Base-by-base conservation (phyloP, 2,329 filamentous ascomycete species). In the Scytalidium lignicola region DNA sequence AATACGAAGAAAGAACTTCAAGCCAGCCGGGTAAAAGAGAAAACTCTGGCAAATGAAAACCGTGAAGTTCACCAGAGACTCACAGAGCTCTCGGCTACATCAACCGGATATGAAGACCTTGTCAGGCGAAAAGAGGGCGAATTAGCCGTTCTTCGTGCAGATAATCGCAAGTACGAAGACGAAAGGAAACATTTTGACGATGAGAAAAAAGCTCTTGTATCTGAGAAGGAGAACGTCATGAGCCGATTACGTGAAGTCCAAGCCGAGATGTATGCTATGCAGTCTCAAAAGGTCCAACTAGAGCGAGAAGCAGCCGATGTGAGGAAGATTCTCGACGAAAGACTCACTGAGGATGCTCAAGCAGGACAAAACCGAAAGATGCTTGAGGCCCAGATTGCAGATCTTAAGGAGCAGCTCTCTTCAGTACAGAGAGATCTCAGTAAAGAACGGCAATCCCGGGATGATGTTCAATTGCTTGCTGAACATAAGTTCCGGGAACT, bases 41-140 rank as follows among this genome's bases (percentile, higher is more conserved):
- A 85, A 46, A 85, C 90, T 18, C 77, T 96, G 1, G 67, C 83
- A 2, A 82, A 85, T 4, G 92, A 99, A 63, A 95, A 95, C 58
- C 80, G 83, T 12, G 83, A 87, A 41, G 81, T 95, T 43, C 86
- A 95, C 47, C 82, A 90, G 59, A 90, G 96, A 61, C 83, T 99
- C 47, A 80, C 87, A 0, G 85, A 96, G 57, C 74, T 99, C 17
- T 93, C 93, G 0, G 84, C 89, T 44, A 96, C 92, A 0, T 96
- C 92, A 1, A 95, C 90, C 0, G 90, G 91, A 62, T 97, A 96
- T 57, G 93, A 99, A 67, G 92, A 97, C 60, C 79, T 97, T 41
- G 86, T 99, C 20, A 81, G 90, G 20, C 85, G 88, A 51, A 99
- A 97, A 66, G 93, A 99, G 64, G 96, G 91, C 65, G 95, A 99